Percentiles rank a stretch among this genome's conserved stretches.
phyloP scores from a whole-genome alignment of 2,329 filamentous ascomycete species.

The Drechslerella coelobrocha region DNA sequence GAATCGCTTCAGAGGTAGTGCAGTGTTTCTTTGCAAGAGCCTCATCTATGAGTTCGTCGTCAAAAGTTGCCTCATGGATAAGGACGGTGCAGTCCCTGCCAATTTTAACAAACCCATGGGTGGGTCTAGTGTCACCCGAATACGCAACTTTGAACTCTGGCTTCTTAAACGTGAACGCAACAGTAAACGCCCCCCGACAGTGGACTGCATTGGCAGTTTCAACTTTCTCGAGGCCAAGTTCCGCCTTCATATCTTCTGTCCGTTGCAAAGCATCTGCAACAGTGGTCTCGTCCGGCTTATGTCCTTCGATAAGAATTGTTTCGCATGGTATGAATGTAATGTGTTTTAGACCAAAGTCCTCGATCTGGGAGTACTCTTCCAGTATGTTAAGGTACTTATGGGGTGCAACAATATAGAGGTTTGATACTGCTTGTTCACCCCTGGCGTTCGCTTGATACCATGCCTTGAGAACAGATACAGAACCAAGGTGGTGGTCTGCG shows the following conservation, averaged over 20 bases:
- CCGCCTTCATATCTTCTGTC: constrained; percentile 40
- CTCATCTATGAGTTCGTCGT: constrained; percentile 79
- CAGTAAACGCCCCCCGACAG: constrained; percentile 78
- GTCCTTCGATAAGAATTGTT: constrained; percentile 52
- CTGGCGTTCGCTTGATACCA: constrained; percentile 70
- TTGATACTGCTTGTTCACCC: constrained; percentile 55
- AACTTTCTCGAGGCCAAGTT: constrained; percentile 55
- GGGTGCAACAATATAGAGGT: constrained; percentile 52
- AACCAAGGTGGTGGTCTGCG: constrained; percentile 93
- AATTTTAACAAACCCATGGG: constrained; percentile 70
- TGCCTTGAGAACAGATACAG: constrained; percentile 77
- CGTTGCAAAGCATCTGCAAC: constrained; percentile 53
- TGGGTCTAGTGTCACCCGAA: constrained; percentile 91
- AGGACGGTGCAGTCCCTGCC: constrained; percentile 80
- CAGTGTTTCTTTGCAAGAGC: constrained; percentile 88
- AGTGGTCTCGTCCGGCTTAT: constrained; percentile 56
- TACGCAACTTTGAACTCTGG: constrained; percentile 83
- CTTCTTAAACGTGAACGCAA: constrained; percentile 76
- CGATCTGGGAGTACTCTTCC: constrained; percentile 77
- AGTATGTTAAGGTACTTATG: constrained; percentile 68
- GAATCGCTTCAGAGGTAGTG: constrained; percentile 84
- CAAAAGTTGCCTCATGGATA: constrained; percentile 95
- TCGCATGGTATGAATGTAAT: constrained; percentile 62
- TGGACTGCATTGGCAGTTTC: constrained; percentile 62
- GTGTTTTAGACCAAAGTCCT: constrained; percentile 75